Percentiles rank a stretch among this genome's conserved stretches.
Evolutionary conservation across 179 eudicot genomes (phyloP).

Genomic region (Silene coronaria): DNA sequence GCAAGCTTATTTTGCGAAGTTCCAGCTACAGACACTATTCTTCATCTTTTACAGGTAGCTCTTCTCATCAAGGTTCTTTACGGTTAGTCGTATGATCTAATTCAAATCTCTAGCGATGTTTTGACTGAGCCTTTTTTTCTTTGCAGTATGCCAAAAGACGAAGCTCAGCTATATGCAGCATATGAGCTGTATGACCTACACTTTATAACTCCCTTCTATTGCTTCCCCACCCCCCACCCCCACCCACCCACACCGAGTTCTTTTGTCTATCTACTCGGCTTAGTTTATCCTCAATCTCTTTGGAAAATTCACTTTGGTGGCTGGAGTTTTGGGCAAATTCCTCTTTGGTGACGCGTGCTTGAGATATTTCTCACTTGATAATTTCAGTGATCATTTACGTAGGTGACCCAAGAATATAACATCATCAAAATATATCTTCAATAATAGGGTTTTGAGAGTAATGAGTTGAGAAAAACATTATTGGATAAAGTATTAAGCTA

Average conservation of each 20-base stretch:
- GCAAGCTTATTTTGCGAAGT: conserved; percentile 70
- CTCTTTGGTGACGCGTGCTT: background rate
- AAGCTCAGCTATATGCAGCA: conserved; percentile 80
- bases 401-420: background rate
- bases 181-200: conserved; percentile 71
- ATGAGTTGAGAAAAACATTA: no score
- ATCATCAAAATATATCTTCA: no score
- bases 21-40: conserved; percentile 60
- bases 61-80: conserved; percentile 14
- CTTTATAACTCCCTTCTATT: background rate
- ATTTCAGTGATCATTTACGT: background rate
- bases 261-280: background rate
- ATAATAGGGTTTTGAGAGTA: no score
- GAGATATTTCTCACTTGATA: background rate
- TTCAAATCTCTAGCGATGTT: background rate
- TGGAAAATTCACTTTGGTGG: background rate
- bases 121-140: conserved; percentile 7
- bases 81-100: conserved; percentile 2
- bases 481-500: no score
- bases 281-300: background rate
- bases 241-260: background rate
- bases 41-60: conserved; percentile 79
- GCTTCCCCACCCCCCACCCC: background rate
- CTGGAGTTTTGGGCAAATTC: background rate
- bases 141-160: conserved; percentile 93